phyloP scores from a whole-genome alignment of 768 basidiomycete species.

The Pleurotus cornucopiae region DNA sequence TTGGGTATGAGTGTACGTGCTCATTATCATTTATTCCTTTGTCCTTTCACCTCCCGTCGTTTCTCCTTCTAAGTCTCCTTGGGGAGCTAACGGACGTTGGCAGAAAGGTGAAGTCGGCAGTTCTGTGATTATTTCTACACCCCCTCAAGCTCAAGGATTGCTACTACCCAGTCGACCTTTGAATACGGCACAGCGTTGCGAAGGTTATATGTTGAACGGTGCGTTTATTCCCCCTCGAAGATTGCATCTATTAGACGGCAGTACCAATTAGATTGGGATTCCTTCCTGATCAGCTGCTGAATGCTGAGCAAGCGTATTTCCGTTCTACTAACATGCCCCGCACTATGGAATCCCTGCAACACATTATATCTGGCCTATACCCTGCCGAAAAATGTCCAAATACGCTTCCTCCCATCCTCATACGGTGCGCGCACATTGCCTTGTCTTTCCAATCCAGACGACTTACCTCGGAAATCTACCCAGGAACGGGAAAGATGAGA shows the following conservation, averaged over 20 bases:
- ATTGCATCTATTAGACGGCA: too few species aligned
- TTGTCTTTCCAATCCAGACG: too few species aligned
- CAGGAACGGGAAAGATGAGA: conserved; percentile 70
- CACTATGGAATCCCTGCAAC: conserved; percentile 71
- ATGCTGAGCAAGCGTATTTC: conserved; percentile 50
- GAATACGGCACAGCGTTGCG: conserved; percentile 57
- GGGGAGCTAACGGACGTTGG: conserved; percentile 74
- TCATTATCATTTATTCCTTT: not conserved
- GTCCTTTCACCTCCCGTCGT: not conserved
- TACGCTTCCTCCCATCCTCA: conserved; percentile 45
- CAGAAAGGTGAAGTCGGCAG: conserved; percentile 41
- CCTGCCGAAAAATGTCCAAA: conserved; percentile 45
- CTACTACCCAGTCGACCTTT: conserved; percentile 51
- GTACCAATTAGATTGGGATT: conserved; percentile 50
- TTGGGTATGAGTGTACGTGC: not conserved
- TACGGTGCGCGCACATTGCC: conserved; percentile 38
- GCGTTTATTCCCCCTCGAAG: conserved; percentile 9
- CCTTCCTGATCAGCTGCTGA: conserved; percentile 48
- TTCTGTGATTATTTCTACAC: not conserved
- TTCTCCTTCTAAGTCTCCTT: conserved; percentile 42
- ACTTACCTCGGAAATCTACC: not conserved
- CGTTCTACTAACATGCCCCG: conserved; percentile 75
- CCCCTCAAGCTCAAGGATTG: conserved; percentile 6
- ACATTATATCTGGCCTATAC: conserved; percentile 73
- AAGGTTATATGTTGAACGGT: conserved; percentile 66